Conservation (phyloP, 192 early-diverging fungal genomes). For the Rhizophagus sp. region DNA sequence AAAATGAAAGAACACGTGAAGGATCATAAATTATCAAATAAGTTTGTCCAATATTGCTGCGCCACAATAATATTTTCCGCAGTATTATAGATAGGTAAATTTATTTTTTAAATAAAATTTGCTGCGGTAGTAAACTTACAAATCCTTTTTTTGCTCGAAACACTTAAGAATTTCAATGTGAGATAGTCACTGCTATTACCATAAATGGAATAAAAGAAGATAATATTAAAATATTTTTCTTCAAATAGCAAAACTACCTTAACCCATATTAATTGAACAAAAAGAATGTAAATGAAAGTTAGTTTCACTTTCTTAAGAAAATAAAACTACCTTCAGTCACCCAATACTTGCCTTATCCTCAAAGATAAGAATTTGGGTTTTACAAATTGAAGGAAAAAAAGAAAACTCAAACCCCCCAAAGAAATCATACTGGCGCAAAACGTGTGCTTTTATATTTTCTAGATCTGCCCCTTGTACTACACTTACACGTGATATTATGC, state of each 20-base stretch:
- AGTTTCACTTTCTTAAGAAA: neutral
- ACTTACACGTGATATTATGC: neutral
- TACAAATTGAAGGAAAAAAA: neutral
- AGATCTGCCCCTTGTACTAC: neutral
- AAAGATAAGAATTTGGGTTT: neutral
- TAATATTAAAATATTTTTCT: neutral
- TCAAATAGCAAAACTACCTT: neutral
- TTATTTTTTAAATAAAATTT: neutral
- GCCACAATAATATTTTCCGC: neutral
- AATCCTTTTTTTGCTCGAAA: neutral
- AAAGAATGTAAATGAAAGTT: neutral
- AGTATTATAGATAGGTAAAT: neutral
- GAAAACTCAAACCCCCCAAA: neutral
- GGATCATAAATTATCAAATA: neutral
- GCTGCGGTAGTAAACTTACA: neutral
- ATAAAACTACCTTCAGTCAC: neutral
- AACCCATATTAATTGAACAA: neutral
- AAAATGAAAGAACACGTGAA: neutral
- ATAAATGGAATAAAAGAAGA: neutral
- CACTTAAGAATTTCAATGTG: neutral
- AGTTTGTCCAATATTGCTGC: neutral
- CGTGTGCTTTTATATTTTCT: neutral
- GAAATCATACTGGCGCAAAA: neutral
- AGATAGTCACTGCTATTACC: neutral
- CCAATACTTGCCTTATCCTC: neutral